phyloP scores from a whole-genome alignment of 108 stramenopile species.

The Skeletonema marinoi region DNA sequence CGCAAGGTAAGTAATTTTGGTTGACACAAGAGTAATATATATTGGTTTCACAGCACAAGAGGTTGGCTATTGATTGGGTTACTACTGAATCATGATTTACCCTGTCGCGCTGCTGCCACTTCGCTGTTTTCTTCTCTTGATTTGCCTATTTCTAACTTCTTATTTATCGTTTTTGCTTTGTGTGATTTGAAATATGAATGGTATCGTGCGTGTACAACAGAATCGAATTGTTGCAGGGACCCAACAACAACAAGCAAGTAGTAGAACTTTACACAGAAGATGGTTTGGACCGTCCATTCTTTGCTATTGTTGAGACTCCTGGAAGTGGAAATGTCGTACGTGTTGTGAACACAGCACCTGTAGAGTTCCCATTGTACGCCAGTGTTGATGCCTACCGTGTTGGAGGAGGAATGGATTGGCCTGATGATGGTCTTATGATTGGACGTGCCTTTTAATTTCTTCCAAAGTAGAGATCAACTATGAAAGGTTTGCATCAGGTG shows the following conservation, averaged over 20 bases:
- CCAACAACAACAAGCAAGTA: conserved; percentile 90
- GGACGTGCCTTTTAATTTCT: conserved; percentile 16
- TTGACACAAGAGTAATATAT: too few species aligned
- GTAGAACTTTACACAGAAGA: conserved; percentile 85
- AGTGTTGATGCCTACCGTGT: conserved; percentile 72
- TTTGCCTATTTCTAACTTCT: too few species aligned
- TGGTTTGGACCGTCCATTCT: conserved; percentile 84
- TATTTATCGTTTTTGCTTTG: too few species aligned
- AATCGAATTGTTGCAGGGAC: conserved; percentile 82
- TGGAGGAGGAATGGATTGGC: conserved; percentile 45
- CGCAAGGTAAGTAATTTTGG: conserved; percentile 17
- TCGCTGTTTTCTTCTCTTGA: too few species aligned
- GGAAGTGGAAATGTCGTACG: conserved; percentile 82
- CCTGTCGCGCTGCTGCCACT: too few species aligned
- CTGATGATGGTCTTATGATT: conserved; percentile 50
- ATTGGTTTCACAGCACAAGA: too few species aligned
- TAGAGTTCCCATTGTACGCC: conserved; percentile 84
- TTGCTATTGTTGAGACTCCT: conserved; percentile 77
- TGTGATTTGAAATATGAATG: too few species aligned
- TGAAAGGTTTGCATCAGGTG: neutral
- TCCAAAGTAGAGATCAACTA: neutral
- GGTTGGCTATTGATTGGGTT: too few species aligned
- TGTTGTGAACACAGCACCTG: conserved; percentile 78
- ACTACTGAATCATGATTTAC: too few species aligned
- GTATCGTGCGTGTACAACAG: neutral